Evolutionary conservation across 306 rosid genomes (phyloP), one percentile per base, ranked within the genome.

Genomic region (Cicer pinnatifidum): DNA sequence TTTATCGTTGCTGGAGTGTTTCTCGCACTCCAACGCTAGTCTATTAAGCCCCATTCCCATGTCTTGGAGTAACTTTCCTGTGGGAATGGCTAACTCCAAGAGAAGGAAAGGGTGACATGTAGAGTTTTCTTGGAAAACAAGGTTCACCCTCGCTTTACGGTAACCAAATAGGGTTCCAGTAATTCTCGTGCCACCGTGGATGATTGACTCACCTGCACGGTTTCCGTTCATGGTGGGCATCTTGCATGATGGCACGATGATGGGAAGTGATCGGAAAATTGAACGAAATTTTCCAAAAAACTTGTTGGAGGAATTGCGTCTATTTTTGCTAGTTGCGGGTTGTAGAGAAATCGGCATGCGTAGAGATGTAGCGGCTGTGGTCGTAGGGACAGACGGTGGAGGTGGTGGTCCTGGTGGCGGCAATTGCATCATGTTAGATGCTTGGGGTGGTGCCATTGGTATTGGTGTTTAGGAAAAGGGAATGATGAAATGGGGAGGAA

Each of bases 21-120:
- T 91, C 8, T 91, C 98, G 40, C 97, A 94, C 77, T 94, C 98
- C 15, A 94, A 40, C 0, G 97, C 96, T 7, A 94, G 66, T 9
- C 98, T 75, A 0, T 87, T 89, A 0, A 88, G 83, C 65, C 98
- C 97, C 61, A 41, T 35, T 23, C 91, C 92, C 90, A 91, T 87
- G 47, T 91, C 96, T 9, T 89, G 98, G 1, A 94, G 83, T 0
- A 91, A 76, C 58, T 85, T 91, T 4, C 91, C 87, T 0, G 97
- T 89, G 0, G 88, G 90, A 11, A 94, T 87, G 0, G 89, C 88
- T 0, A 94, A 75, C 73, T 94, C 98, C 37, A 94, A 75, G 16
- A 91, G 75, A 0, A 94, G 88, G 7, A 85, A 64, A 0, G 97
- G 98, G 0, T 86, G 78, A 4, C 87, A 83, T 5, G 72, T 87